phyloP scores from a whole-genome alignment of 176 grass and related monocot species.

The Triticum turgidum region DNA sequence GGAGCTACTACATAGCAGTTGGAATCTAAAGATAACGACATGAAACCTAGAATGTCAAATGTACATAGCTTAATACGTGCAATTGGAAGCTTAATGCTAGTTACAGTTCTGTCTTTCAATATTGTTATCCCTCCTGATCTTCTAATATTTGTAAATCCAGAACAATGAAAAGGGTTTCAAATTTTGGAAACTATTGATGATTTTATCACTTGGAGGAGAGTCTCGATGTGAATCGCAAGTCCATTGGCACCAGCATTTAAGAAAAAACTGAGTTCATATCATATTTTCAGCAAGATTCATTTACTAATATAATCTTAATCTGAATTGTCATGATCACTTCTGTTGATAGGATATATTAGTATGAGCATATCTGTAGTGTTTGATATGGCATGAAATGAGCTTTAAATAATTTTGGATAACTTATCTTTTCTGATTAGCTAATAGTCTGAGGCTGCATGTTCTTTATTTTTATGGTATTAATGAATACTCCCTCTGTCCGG shows the following conservation, averaged over 20 bases:
- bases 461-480: neutral
- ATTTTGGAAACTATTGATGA: neutral
- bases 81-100: neutral
- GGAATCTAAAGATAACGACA: neutral
- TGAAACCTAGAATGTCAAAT: neutral
- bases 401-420: neutral
- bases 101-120: neutral
- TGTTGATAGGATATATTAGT: neutral
- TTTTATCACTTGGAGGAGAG: neutral
- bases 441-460: neutral
- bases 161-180: neutral
- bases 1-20: neutral
- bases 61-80: neutral
- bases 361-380: neutral
- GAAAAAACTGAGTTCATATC: neutral
- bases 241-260: neutral
- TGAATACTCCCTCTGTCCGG: too few species aligned
- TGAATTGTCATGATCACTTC: neutral
- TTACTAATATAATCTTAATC: neutral
- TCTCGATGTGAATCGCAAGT: neutral
- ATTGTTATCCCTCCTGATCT: neutral
- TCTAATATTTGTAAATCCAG: neutral
- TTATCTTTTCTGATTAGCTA: neutral
- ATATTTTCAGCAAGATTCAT: neutral
- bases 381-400: neutral